Evolutionary conservation across 805 yeast genomes (phyloP).

Genomic region (Starmerella vaccinii): DNA sequence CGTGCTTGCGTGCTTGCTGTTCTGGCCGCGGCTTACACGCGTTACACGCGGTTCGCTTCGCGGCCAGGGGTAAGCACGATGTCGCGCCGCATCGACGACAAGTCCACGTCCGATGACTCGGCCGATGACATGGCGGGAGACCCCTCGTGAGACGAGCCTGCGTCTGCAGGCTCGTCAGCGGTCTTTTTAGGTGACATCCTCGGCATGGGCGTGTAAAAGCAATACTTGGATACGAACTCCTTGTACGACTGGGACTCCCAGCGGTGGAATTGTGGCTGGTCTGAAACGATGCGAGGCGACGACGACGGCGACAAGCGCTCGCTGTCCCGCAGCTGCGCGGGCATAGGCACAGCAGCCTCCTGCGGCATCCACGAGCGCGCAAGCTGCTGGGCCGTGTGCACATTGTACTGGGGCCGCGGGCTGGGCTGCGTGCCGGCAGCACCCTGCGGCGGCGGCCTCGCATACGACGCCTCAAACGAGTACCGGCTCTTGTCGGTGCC

Average conservation of each 20-base stretch:
- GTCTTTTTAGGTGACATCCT: not conserved
- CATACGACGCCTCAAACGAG: slow-evolving; percentile 28
- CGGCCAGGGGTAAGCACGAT: not conserved
- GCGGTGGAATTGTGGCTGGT: not conserved
- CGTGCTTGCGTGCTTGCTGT: no score
- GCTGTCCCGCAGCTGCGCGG: not conserved
- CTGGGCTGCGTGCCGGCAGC: not conserved
- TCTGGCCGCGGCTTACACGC: no score
- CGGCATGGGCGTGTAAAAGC: slow-evolving; percentile 30
- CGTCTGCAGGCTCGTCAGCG: not conserved
- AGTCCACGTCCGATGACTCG: not conserved
- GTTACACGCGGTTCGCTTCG: not conserved
- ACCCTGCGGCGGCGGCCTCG: slow-evolving; percentile 13
- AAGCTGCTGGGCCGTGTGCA: not conserved
- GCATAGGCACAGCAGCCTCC: not conserved
- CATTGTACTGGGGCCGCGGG: not conserved
- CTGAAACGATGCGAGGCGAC: not conserved
- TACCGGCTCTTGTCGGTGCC: slow-evolving; percentile 15
- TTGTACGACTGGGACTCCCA: slow-evolving; percentile 33
- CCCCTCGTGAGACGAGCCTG: not conserved
- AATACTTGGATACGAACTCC: slow-evolving; percentile 33
- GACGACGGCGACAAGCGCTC: not conserved
- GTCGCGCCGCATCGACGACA: not conserved
- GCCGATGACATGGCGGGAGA: not conserved
- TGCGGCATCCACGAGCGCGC: not conserved